Conservation (phyloP, 805 yeast genomes). For the Cyberlindnera americana region DNA sequence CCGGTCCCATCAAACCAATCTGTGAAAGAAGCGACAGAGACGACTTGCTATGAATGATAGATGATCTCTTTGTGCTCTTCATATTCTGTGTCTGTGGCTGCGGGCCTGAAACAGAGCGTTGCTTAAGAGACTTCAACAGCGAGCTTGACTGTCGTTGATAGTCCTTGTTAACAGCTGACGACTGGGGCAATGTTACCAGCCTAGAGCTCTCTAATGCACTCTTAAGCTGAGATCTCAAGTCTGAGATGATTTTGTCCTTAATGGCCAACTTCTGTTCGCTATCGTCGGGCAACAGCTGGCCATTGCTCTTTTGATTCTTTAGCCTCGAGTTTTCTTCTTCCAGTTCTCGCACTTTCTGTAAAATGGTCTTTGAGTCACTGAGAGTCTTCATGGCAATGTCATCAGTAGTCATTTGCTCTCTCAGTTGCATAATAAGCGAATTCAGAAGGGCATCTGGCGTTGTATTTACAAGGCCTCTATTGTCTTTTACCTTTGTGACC, state of each 20-base stretch:
- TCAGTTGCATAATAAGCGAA: slow-evolving; percentile 60
- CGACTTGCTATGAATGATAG: slow-evolving; percentile 12
- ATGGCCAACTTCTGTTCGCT: slow-evolving; percentile 48
- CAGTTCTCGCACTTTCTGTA: slow-evolving; percentile 39
- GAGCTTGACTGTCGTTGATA: slow-evolving; percentile 8
- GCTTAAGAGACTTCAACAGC: slow-evolving; percentile 6
- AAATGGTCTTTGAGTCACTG: slow-evolving; percentile 44
- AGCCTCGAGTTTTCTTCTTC: slow-evolving; percentile 18
- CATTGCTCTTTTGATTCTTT: slow-evolving; percentile 14
- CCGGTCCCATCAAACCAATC: not conserved
- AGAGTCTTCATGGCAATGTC: slow-evolving; percentile 68
- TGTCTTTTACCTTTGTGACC: slow-evolving; percentile 30
- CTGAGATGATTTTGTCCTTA: slow-evolving; percentile 39
- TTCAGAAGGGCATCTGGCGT: slow-evolving; percentile 49
- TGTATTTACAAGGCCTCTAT: slow-evolving; percentile 37
- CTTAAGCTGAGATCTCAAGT: slow-evolving; percentile 5
- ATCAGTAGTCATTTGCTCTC: slow-evolving; percentile 66
- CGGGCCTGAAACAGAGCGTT: slow-evolving; percentile 3
- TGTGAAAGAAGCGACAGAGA: slow-evolving; percentile 9
- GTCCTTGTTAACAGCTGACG: not conserved
- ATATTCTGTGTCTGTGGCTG: not conserved
- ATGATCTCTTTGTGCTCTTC: slow-evolving; percentile 3
- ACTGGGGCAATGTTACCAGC: not conserved
- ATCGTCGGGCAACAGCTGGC: slow-evolving; percentile 32
- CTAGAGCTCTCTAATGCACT: not conserved